Conservation (phyloP, 208 protist species). For the Trypanosoma rangeli region DNA sequence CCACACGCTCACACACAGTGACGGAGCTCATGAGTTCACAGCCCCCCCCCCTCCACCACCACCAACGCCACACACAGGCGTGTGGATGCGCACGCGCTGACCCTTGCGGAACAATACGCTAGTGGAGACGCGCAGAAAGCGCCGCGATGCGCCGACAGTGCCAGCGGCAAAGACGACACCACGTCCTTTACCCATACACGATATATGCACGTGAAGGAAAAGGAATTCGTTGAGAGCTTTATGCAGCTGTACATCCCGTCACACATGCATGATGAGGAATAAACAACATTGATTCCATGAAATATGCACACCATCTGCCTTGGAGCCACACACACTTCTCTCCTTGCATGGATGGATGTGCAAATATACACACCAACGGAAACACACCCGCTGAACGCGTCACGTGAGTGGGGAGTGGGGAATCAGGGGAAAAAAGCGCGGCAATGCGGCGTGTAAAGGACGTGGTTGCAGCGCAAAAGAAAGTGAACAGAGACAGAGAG, state of each 20-base stretch:
- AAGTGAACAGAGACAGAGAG: slow-evolving; percentile 19
- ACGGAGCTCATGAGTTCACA: not conserved
- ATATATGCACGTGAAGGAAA: not conserved
- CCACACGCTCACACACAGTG: too few relatives aligned
- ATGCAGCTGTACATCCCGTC: not conserved
- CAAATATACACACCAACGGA: not conserved
- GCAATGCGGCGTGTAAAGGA: not conserved
- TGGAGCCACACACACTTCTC: not conserved
- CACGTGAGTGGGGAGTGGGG: too few relatives aligned
- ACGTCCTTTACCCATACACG: not conserved
- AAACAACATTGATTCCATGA: not conserved
- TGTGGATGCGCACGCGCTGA: not conserved
- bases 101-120: not conserved
- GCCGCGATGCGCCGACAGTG: not conserved
- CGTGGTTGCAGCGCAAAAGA: not conserved
- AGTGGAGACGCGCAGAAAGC: not conserved
- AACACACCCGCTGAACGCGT: not conserved
- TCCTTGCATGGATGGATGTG: not conserved
- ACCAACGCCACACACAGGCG: not conserved
- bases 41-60: not conserved
- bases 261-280: not conserved
- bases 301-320: not conserved
- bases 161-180: slow-evolving; percentile 1
- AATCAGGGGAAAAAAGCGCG: not conserved
- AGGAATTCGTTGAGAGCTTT: not conserved